Evolutionary conservation across 352 stramenopile species (phyloP).

Genomic region (Phytophthora tubulina): DNA sequence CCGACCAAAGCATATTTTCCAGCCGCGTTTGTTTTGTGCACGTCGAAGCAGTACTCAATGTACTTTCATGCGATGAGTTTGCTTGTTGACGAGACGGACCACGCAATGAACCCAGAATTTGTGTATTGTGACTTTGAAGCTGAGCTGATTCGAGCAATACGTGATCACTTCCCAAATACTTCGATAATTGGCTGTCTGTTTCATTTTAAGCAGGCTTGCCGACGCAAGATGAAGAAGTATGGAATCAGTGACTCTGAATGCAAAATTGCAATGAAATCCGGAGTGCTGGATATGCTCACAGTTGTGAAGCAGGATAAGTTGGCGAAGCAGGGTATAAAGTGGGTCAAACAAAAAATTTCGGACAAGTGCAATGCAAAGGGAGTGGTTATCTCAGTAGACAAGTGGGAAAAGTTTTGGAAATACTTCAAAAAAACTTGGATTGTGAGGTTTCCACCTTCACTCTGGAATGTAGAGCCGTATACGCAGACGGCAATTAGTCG

Average conservation of each 20-base stretch:
- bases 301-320: slow-evolving; percentile 14
- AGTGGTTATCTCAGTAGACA: neutral
- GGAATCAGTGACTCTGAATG: neutral
- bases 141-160: neutral
- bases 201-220: slow-evolving; percentile 15
- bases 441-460: neutral
- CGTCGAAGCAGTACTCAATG: slow-evolving; percentile 8
- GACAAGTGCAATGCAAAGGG: neutral
- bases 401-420: slow-evolving; percentile 17
- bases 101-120: slow-evolving; percentile 1
- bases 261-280: slow-evolving; percentile 6
- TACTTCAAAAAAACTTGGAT: slow-evolving; percentile 34
- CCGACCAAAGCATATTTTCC: neutral
- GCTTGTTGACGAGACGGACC: neutral
- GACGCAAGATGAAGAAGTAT: slow-evolving; percentile 15
- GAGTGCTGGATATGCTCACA: slow-evolving; percentile 8
- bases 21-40: slow-evolving; percentile 3
- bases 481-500: neutral
- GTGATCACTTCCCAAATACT: slow-evolving; percentile 7
- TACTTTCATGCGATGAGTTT: slow-evolving; percentile 10
- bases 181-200: slow-evolving; percentile 12
- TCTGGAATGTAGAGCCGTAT: slow-evolving; percentile 7
- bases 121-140: slow-evolving; percentile 24
- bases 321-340: neutral
- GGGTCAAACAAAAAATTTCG: slow-evolving; percentile 2